Conservation (phyloP, 2,329 filamentous ascomycete species). For the Aschersonia sp. region DNA sequence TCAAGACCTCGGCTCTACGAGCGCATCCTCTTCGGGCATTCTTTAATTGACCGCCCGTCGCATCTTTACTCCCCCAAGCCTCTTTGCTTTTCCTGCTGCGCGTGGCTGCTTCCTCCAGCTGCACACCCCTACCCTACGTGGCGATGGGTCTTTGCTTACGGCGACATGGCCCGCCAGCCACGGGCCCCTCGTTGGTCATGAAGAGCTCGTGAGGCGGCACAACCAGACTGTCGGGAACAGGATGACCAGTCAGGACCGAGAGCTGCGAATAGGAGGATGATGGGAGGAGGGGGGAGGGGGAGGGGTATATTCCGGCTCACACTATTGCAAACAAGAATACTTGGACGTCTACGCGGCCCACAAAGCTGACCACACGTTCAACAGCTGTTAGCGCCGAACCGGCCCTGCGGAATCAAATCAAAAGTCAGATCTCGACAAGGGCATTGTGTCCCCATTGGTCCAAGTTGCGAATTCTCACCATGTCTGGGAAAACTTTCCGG, state of each 20-base stretch:
- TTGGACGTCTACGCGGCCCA: neutral
- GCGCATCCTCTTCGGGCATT: neutral
- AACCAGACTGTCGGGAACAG: conserved; percentile 4
- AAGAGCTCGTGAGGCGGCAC: neutral
- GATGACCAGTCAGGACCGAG: neutral
- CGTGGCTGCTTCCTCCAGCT: neutral
- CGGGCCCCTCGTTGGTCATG: neutral
- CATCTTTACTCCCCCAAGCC: neutral
- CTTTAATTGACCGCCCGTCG: no score
- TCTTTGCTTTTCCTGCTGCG: neutral
- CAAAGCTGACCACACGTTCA: neutral
- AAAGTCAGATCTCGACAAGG: neutral
- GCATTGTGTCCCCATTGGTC: conserved; percentile 1
- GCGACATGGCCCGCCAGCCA: neutral
- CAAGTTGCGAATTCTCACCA: neutral
- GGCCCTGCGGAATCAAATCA: conserved; percentile 4
- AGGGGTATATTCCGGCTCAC: neutral
- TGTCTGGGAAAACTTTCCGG: neutral
- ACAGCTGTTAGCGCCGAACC: conserved; percentile 3
- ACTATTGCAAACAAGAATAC: neutral
- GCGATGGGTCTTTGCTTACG: neutral
- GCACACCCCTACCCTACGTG: neutral
- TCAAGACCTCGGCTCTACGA: no score
- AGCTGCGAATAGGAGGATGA: neutral
- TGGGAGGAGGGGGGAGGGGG: neutral